Evolutionary conservation across 2,329 filamentous ascomycete species (phyloP).

Genomic region (Nannizziopsis barbatae): DNA sequence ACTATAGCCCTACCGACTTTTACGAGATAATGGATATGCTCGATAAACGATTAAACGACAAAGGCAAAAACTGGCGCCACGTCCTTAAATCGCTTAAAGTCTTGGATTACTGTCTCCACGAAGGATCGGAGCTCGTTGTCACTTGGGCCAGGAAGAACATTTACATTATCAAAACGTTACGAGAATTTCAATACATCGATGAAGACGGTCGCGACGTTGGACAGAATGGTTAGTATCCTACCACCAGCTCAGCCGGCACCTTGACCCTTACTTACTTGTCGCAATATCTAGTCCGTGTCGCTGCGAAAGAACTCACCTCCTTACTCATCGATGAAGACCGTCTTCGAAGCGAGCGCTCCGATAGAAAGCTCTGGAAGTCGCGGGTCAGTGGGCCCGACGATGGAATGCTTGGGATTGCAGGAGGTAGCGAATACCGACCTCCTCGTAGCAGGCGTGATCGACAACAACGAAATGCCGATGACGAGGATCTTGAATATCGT

Average conservation of each 20-base stretch:
- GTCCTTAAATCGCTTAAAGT: constrained; percentile 96
- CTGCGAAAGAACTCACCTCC: constrained; percentile 88
- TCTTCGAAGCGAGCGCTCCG: constrained; percentile 75
- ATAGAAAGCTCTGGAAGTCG: constrained; percentile 92
- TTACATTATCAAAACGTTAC: constrained; percentile 96
- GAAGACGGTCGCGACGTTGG: constrained; percentile 93
- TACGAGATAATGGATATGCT: constrained; percentile 99
- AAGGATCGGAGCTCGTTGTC: constrained; percentile 90
- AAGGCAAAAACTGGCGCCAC: constrained; percentile 99
- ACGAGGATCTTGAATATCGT: constrained; percentile 82
- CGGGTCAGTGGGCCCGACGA: constrained; percentile 90
- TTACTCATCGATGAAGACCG: constrained; percentile 90
- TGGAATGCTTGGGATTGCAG: constrained; percentile 38
- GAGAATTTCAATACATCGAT: constrained; percentile 93
- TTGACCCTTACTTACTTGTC: not conserved
- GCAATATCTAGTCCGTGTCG: constrained; percentile 64
- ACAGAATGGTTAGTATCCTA: constrained; percentile 64
- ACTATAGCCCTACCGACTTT: constrained; percentile 75
- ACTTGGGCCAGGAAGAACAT: constrained; percentile 97
- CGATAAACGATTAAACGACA: constrained; percentile 96
- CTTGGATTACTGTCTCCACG: constrained; percentile 92
- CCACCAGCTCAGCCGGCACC: not conserved
- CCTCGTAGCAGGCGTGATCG: constrained; percentile 37
- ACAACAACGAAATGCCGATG: constrained; percentile 49
- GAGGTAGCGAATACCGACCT: constrained; percentile 32